phyloP scores from a whole-genome alignment of 768 basidiomycete species.

The Russula ochroleuca region DNA sequence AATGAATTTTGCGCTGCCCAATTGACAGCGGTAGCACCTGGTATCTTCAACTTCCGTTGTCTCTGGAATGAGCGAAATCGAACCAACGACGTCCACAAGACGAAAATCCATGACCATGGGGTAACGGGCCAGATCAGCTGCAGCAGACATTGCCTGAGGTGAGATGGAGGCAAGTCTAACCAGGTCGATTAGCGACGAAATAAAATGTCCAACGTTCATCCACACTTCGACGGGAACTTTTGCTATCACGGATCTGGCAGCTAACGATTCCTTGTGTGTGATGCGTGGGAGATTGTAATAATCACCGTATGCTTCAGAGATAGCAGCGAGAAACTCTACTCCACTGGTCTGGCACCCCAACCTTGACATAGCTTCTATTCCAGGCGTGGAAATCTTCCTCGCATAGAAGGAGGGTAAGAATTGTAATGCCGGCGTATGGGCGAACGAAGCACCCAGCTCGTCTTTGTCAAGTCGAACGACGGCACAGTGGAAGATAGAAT shows the following conservation, averaged over 20 bases:
- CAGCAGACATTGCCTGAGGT: background rate
- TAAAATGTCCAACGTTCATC: background rate
- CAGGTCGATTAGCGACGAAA: background rate
- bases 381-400: background rate
- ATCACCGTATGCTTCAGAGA: background rate
- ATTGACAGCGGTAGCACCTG: too few relatives aligned
- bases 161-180: background rate
- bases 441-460: background rate
- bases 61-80: background rate
- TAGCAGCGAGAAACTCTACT: background rate
- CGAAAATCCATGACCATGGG: too few relatives aligned
- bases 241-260: background rate
- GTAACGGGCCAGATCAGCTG: background rate
- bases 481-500: background rate
- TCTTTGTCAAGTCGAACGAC: background rate
- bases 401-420: background rate
- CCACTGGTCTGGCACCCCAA: background rate
- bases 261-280: too few relatives aligned
- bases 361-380: background rate
- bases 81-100: background rate
- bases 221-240: background rate
- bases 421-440: background rate
- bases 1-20: too few relatives aligned
- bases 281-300: too few relatives aligned
- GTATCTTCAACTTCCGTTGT: background rate